These are phyloP conservation scores for Scedosporium boydii DNA, from an alignment of 2,329 filamentous ascomycete species.

Conservation along the genomic window DNA sequence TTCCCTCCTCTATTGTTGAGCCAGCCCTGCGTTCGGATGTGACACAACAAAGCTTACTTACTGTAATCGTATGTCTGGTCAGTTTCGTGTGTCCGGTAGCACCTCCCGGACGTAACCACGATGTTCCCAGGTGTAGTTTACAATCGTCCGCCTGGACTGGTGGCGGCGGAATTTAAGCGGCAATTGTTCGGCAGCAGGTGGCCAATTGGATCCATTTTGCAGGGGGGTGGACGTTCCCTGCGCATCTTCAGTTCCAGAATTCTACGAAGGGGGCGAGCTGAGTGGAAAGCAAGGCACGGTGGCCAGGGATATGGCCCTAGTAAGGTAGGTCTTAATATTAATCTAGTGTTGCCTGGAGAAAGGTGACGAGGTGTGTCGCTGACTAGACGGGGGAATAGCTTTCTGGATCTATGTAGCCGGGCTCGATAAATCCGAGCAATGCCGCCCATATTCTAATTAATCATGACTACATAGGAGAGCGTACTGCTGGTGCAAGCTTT, in stretches of 20 bases:
- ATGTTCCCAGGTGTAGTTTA: not conserved
- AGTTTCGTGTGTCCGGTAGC: not conserved
- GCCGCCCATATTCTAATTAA: not conserved
- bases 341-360: not conserved
- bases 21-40: not conserved
- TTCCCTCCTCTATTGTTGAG: not conserved
- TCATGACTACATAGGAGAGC: not conserved
- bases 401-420: not conserved
- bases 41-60: not conserved
- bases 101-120: not conserved
- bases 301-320: conserved; percentile 13
- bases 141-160: not conserved
- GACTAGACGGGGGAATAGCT: not conserved
- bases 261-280: conserved; percentile 69
- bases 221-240: conserved; percentile 55
- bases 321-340: not conserved
- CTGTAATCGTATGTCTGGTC: not conserved
- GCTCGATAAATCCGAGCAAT: not conserved
- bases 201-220: conserved; percentile 63
- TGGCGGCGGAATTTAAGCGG: conserved; percentile 29
- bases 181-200: conserved; percentile 60
- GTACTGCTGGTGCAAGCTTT: not conserved
- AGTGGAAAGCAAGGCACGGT: conserved; percentile 64
- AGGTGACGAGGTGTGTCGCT: not conserved
- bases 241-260: conserved; percentile 42